phyloP scores from a whole-genome alignment of 1,139 yeast species.

The Komagataea norvegica region DNA sequence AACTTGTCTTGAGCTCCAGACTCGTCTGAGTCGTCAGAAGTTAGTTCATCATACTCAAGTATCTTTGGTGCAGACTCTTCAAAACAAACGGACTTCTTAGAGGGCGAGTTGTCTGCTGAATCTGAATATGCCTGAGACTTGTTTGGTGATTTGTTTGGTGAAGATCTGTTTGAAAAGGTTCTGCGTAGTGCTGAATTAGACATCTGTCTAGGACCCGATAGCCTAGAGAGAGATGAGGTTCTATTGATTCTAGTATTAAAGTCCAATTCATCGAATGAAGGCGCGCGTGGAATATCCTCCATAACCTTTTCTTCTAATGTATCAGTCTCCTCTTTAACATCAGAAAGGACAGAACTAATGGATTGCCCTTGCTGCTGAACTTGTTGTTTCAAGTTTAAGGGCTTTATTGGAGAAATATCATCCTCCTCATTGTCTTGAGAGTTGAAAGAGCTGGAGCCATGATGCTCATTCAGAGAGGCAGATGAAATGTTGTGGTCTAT shows the following conservation, averaged over 20 bases:
- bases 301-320: conserved; percentile 18
- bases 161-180: conserved; percentile 17
- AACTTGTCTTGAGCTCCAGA: conserved; percentile 23
- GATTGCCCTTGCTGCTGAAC: conserved; percentile 8
- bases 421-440: conserved; percentile 9
- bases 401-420: conserved; percentile 25
- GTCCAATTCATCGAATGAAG: conserved; percentile 25
- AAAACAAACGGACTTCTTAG: conserved; percentile 33
- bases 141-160: conserved; percentile 14
- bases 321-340: not conserved
- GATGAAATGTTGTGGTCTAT: conserved; percentile 25
- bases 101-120: conserved; percentile 28
- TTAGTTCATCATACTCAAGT: conserved; percentile 37
- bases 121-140: conserved; percentile 1
- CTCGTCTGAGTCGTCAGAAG: conserved; percentile 35
- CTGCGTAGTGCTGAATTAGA: conserved; percentile 19
- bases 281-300: conserved; percentile 27
- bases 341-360: not conserved
- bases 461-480: conserved; percentile 16
- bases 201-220: conserved; percentile 27
- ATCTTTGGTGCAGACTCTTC: conserved; percentile 33
- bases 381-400: conserved; percentile 22
- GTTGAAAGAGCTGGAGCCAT: conserved; percentile 10
- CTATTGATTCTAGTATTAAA: conserved; percentile 26
- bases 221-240: conserved; percentile 23